Conservation (phyloP, 129 eudicot genomes). For the Flaveria trinervia region DNA sequence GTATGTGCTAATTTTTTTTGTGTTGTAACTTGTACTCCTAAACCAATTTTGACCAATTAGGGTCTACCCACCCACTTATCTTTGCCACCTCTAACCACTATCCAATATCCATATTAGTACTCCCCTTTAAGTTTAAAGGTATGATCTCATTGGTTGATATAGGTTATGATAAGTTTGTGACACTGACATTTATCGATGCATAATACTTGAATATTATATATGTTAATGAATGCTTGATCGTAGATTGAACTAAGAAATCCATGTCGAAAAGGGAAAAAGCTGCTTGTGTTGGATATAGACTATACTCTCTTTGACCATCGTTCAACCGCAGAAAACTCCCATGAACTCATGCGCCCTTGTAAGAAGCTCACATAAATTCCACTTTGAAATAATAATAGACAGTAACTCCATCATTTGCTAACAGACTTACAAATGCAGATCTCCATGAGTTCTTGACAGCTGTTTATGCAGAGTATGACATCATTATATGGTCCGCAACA, state of each 20-base stretch:
- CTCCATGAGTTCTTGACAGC: constrained; percentile 96
- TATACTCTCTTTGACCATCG: constrained; percentile 98
- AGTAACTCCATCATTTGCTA: not conserved
- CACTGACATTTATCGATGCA: constrained; percentile 13
- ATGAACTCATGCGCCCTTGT: constrained; percentile 97
- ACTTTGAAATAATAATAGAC: constrained; percentile 12
- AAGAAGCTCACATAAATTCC: constrained; percentile 37
- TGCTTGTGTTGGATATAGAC: constrained; percentile 95
- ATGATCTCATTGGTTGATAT: constrained; percentile 15
- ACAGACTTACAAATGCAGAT: constrained; percentile 49
- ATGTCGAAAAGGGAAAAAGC: constrained; percentile 86
- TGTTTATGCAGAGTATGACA: constrained; percentile 95
- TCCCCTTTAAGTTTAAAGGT: not conserved
- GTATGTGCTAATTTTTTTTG: not conserved
- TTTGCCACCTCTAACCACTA: not conserved
- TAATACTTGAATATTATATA: constrained; percentile 6
- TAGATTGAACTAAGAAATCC: constrained; percentile 85
- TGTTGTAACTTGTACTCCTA: not conserved
- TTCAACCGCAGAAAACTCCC: constrained; percentile 90
- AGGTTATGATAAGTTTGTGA: constrained; percentile 1
- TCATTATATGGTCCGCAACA: constrained; percentile 99
- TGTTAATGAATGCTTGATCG: constrained; percentile 29
- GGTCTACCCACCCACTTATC: not conserved
- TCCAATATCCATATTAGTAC: constrained; percentile 6
- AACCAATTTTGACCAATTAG: not conserved